Evolutionary conservation across 2,329 filamentous ascomycete genomes (phyloP).

Genomic region (Penicillium verrucosum): DNA sequence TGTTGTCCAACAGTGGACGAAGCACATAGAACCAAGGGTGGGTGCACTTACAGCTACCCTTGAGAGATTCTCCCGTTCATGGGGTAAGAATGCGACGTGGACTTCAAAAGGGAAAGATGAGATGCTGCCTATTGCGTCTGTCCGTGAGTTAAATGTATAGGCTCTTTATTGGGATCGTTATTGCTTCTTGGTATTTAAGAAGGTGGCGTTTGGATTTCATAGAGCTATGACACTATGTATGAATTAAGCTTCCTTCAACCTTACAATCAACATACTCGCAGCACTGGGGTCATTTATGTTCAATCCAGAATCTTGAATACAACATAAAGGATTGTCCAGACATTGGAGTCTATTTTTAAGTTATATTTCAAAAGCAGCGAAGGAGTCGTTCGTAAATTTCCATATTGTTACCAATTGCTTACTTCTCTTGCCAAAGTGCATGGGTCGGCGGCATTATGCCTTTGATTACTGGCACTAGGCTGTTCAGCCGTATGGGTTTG

Average conservation of each 20-base stretch:
- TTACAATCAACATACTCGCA: slow-evolving; percentile 8
- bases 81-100: slow-evolving; percentile 7
- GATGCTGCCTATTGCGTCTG: neutral
- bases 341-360: neutral
- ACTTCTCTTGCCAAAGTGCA: neutral
- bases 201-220: neutral
- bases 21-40: slow-evolving; percentile 54
- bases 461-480: slow-evolving; percentile 2
- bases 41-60: slow-evolving; percentile 25
- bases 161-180: neutral
- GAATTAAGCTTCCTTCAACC: slow-evolving; percentile 4
- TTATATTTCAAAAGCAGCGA: neutral
- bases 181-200: neutral
- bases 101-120: neutral
- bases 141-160: neutral
- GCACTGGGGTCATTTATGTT: neutral
- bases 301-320: neutral
- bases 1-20: slow-evolving; percentile 51
- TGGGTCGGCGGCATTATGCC: neutral
- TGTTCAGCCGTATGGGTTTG: slow-evolving; percentile 25
- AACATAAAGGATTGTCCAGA: no score
- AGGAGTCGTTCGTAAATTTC: neutral
- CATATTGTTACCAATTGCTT: neutral
- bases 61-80: slow-evolving; percentile 26
- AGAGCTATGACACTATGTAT: neutral